A percentile compares a stretch with the other conserved stretches of the same genome.
phyloP scores from a whole-genome alignment of 805 yeast genomes.

The Lachancea fermentati region DNA sequence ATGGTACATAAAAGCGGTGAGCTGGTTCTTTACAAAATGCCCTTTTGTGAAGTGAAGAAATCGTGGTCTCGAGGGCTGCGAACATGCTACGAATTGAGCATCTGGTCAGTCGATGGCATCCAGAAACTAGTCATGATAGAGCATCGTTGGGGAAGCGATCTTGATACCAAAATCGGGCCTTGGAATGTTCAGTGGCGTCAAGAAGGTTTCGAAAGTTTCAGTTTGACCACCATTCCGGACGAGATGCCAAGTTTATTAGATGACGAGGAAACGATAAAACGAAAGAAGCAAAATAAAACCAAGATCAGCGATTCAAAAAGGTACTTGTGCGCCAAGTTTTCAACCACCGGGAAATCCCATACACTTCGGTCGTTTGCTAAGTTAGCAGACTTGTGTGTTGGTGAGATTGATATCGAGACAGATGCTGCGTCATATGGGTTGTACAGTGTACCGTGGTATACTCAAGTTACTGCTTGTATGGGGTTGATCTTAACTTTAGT shows the following conservation, averaged over 20 bases:
- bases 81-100: not conserved
- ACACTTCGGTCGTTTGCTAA: slow-evolving; percentile 2
- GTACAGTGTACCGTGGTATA: slow-evolving; percentile 6
- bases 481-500: slow-evolving; percentile 2
- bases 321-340: slow-evolving; percentile 7
- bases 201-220: not conserved
- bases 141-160: not conserved
- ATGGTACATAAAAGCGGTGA: not conserved
- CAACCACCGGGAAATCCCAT: not conserved
- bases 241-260: slow-evolving; percentile 2
- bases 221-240: slow-evolving; percentile 1
- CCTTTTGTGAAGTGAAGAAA: slow-evolving; percentile 5
- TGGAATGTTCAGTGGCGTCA: slow-evolving; percentile 7
- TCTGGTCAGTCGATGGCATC: slow-evolving; percentile 2
- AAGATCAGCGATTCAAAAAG: not conserved
- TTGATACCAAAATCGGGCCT: slow-evolving; percentile 5
- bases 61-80: not conserved
- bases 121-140: not conserved
- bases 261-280: slow-evolving; percentile 1
- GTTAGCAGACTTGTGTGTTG: slow-evolving; percentile 2
- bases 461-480: slow-evolving; percentile 9
- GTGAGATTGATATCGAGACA: slow-evolving; percentile 6
- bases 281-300: not conserved
- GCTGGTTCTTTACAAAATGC: slow-evolving; percentile 3
- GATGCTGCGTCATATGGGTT: slow-evolving; percentile 7